These are phyloP conservation scores for Microsporum canis DNA, from an alignment of 2,329 filamentous ascomycete genomes.

Conservation along the genomic window DNA sequence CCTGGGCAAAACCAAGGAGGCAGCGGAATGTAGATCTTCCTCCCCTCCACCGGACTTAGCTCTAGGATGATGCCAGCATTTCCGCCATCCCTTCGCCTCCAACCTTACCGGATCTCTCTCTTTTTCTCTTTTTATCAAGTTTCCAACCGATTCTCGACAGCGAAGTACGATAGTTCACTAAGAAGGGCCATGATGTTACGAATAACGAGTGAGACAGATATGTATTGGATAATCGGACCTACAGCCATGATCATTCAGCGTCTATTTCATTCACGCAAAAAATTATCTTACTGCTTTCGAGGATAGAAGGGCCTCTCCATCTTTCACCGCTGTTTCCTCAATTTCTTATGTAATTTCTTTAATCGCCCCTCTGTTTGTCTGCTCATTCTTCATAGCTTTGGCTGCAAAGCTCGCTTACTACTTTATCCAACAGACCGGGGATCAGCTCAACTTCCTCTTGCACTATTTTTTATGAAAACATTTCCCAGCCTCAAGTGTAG, in stretches of 20 bases:
- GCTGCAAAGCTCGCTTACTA: not conserved
- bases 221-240: not conserved
- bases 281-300: conserved; percentile 1
- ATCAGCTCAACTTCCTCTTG: not conserved
- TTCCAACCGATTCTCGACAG: not conserved
- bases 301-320: not conserved
- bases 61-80: not conserved
- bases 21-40: not conserved
- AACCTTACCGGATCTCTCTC: not conserved
- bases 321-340: not conserved
- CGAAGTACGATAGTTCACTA: conserved; percentile 2
- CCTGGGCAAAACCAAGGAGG: conserved; percentile 10
- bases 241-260: not conserved
- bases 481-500: not conserved
- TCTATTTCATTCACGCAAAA: not conserved
- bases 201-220: conserved; percentile 1
- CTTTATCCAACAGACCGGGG: not conserved
- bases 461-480: not conserved
- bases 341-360: not conserved
- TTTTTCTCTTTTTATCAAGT: not conserved
- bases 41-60: not conserved
- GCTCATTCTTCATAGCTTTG: not conserved
- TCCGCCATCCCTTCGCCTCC: not conserved
- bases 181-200: not conserved
- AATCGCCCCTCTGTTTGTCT: not conserved